These are phyloP conservation scores for Ilex aquifolium DNA, from an alignment of 257 asterid species.

Conservation along the genomic window DNA sequence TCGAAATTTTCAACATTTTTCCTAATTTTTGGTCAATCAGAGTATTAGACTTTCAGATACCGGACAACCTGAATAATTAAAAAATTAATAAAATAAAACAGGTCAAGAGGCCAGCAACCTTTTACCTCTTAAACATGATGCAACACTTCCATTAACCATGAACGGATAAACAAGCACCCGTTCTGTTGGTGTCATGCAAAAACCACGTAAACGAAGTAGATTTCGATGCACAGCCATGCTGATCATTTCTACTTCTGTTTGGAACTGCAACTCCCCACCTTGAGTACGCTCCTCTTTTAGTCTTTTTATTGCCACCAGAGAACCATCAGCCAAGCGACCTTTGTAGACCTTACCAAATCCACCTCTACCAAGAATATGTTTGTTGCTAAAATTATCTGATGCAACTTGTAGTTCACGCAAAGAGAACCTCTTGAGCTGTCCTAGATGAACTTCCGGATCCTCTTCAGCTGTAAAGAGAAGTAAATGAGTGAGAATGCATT, in stretches of 20 bases:
- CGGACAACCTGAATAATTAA: too few relatives aligned
- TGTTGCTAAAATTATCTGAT: constrained; percentile 1
- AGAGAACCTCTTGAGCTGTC: constrained; percentile 53
- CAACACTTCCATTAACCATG: constrained; percentile 92
- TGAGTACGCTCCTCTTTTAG: constrained; percentile 83
- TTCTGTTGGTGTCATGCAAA: constrained; percentile 92
- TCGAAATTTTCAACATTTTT: too few relatives aligned
- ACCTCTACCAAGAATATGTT: constrained; percentile 71
- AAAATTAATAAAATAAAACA: too few relatives aligned
- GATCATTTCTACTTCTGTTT: constrained; percentile 92
- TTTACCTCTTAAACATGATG: constrained; percentile 96
- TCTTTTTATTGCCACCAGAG: constrained; percentile 83
- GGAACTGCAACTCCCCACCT: constrained; percentile 86
- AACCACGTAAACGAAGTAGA: constrained; percentile 78
- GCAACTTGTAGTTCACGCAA: constrained; percentile 3
- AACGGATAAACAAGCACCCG: constrained; percentile 90
- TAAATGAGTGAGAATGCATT: constrained; percentile 4
- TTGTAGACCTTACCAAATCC: constrained; percentile 90
- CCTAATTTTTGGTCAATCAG: too few relatives aligned
- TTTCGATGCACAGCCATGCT: constrained; percentile 91
- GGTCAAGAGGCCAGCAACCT: too few relatives aligned
- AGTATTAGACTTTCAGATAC: too few relatives aligned
- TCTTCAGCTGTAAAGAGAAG: constrained; percentile 66
- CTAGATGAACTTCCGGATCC: constrained; percentile 91
- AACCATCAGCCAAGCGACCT: constrained; percentile 84